Evolutionary conservation across 257 asterid genomes (phyloP).

Genomic region (Jacaranda copaia): DNA sequence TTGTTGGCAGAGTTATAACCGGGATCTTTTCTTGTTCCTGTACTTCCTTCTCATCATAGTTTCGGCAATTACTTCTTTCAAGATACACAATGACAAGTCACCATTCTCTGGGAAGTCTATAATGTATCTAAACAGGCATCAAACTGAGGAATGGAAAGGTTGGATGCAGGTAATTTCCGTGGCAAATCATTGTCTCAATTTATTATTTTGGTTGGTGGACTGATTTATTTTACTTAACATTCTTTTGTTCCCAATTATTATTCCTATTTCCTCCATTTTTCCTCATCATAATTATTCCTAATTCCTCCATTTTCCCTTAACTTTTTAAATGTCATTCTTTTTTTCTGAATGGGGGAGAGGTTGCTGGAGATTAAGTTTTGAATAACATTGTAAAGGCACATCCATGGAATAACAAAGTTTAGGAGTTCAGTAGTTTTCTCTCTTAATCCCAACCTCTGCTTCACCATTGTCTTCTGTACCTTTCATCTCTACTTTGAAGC

Average conservation of each 20-base stretch:
- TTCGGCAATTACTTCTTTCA: constrained; percentile 83
- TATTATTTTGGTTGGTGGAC: constrained; percentile 16
- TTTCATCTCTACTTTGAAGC: not conserved
- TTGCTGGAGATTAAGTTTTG: not conserved
- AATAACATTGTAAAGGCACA: not conserved
- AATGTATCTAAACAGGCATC: constrained; percentile 92
- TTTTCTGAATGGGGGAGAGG: not conserved
- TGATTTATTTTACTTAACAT: constrained; percentile 8
- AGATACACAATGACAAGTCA: constrained; percentile 85
- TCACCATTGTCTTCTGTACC: constrained; percentile 4
- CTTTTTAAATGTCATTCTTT: not conserved
- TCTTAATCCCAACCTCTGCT: constrained; percentile 1
- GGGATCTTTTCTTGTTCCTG: constrained; percentile 91
- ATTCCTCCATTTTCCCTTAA: not conserved
- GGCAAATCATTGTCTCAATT: constrained; percentile 11
- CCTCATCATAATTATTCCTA: not conserved
- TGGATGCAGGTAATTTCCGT: constrained; percentile 88
- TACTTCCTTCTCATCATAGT: constrained; percentile 91
- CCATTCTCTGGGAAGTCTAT: constrained; percentile 80
- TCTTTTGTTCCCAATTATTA: too few species aligned
- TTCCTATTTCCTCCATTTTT: not conserved
- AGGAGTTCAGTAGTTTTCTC: not conserved
- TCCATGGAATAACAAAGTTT: not conserved
- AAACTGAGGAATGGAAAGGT: constrained; percentile 98
- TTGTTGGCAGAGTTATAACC: constrained; percentile 72